Evolutionary conservation across 352 stramenopile genomes (phyloP).

Genomic region (Phytophthora ohioensis): DNA sequence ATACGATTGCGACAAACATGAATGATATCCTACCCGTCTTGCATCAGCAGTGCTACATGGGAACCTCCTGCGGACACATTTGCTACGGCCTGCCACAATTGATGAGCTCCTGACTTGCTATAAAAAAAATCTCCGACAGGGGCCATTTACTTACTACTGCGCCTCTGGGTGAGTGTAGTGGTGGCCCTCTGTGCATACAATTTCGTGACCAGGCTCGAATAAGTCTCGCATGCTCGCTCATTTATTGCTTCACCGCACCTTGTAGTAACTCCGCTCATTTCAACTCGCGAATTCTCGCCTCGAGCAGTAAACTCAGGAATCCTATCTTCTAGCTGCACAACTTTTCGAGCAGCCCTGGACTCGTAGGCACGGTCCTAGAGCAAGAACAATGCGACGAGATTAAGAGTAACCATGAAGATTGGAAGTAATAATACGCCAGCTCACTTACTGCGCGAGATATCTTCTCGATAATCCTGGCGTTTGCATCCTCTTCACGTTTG

Average conservation of each 20-base stretch:
- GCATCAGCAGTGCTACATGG: conserved; percentile 84
- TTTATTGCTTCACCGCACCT: conserved; percentile 42
- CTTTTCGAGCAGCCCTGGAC: conserved; percentile 48
- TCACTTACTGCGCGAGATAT: conserved; percentile 46
- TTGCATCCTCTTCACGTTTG: conserved; percentile 38
- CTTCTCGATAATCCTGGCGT: conserved; percentile 46
- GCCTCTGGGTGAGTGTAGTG: conserved; percentile 68
- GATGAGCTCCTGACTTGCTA: neutral
- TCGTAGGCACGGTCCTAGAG: conserved; percentile 64
- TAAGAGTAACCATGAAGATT: neutral
- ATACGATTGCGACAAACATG: neutral
- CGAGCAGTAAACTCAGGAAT: conserved; percentile 68
- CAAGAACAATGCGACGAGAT: neutral
- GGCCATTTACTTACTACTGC: conserved; percentile 43
- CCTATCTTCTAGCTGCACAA: conserved; percentile 70
- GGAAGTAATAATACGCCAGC: neutral
- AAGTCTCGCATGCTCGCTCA: neutral
- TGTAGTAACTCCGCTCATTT: conserved; percentile 84
- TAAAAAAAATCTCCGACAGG: neutral
- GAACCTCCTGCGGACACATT: conserved; percentile 80
- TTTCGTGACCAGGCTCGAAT: neutral
- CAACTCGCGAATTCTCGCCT: conserved; percentile 62
- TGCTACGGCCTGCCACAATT: conserved; percentile 54
- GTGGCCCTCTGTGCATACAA: conserved; percentile 51
- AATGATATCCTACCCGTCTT: conserved; percentile 66